These are phyloP conservation scores for Xylaria sp. DNA, from an alignment of 2,329 filamentous ascomycete genomes.

Conservation along the genomic window DNA sequence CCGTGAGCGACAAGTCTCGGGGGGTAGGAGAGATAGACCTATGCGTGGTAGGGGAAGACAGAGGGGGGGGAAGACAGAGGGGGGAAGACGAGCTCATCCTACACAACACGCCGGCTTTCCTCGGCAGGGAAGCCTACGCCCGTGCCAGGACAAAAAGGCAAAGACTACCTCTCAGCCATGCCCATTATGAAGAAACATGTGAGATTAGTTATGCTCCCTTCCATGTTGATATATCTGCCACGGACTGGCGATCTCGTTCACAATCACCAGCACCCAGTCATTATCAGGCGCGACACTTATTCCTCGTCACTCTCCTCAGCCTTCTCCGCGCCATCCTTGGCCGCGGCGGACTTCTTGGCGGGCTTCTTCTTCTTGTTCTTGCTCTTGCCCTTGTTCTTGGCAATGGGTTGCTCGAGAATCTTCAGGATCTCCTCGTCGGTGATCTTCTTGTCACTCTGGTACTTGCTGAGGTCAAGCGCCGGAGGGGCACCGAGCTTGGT, in stretches of 20 bases:
- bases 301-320: conserved; percentile 26
- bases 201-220: conserved; percentile 4
- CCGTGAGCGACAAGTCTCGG: conserved; percentile 6
- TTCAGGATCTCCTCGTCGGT: conserved; percentile 91
- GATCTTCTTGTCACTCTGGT: conserved; percentile 97
- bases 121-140: conserved; percentile 5
- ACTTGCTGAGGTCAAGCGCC: conserved; percentile 69
- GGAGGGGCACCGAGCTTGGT: conserved; percentile 77
- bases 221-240: conserved; percentile 2
- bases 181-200: conserved; percentile 7
- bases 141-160: conserved; percentile 5
- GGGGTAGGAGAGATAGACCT: not conserved
- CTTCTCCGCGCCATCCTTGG: conserved; percentile 20
- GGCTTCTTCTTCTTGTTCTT: conserved; percentile 83
- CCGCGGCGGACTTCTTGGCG: conserved; percentile 47
- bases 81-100: not conserved
- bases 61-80: not conserved
- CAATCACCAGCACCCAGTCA: not conserved
- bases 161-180: conserved; percentile 1
- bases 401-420: conserved; percentile 83
- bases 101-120: conserved; percentile 10
- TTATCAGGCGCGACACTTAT: conserved; percentile 15
- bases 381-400: conserved; percentile 84
- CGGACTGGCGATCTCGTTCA: conserved; percentile 6
- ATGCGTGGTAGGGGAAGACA: not conserved